Evolutionary conservation across 2,329 filamentous ascomycete genomes (phyloP).

Genomic region (Ophiocordyceps sinensis): DNA sequence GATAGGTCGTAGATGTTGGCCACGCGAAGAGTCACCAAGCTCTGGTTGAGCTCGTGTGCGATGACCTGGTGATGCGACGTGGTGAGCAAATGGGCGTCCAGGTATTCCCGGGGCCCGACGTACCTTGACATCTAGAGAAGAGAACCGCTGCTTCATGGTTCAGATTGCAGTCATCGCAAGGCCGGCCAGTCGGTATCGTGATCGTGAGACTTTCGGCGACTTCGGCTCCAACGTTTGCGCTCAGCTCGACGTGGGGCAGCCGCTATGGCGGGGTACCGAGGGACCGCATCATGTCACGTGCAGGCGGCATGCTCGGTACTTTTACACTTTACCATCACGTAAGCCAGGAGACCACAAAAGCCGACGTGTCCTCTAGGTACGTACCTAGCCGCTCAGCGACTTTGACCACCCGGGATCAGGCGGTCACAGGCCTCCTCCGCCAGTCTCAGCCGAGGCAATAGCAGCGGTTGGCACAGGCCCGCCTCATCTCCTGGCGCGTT

Average conservation of each 20-base stretch:
- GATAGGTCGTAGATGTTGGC: slow-evolving; percentile 94
- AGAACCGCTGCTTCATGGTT: slow-evolving; percentile 67
- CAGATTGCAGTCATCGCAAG: slow-evolving; percentile 2
- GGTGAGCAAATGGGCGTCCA: background rate
- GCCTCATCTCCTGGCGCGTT: background rate
- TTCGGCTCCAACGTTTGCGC: background rate
- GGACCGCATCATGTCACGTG: slow-evolving; percentile 6
- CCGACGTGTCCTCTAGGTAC: no score
- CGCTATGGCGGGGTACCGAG: background rate
- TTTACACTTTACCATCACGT: no score
- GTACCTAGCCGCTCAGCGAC: no score
- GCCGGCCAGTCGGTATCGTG: background rate
- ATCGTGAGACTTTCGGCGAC: background rate
- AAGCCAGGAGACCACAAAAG: no score
- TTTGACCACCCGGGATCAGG: no score
- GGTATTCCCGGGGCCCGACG: background rate
- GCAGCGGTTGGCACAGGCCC: no score
- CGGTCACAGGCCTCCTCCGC: no score
- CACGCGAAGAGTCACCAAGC: slow-evolving; percentile 64
- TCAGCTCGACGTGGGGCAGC: slow-evolving; percentile 4
- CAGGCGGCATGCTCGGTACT: no score
- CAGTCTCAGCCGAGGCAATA: no score
- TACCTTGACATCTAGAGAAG: slow-evolving; percentile 64
- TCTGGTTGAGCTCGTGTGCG: slow-evolving; percentile 74
- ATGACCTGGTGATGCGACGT: slow-evolving; percentile 51